Evolutionary conservation across 2,329 filamentous ascomycete genomes (phyloP).

Genomic region (Phyllosticta citrichinensis): DNA sequence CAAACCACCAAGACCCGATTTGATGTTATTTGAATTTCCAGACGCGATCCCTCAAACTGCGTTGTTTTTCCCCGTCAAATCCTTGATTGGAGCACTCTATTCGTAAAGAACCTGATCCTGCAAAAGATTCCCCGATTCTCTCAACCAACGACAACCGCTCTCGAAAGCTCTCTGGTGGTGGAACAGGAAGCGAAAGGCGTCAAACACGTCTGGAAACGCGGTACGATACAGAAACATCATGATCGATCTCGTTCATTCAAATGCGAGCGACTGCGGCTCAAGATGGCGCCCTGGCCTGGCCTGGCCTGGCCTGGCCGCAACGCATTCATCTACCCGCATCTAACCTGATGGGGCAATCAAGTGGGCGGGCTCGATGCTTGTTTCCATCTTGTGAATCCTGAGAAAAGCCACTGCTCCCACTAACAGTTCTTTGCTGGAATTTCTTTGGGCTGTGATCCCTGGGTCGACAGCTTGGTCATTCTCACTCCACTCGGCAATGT

Average conservation of each 20-base stretch:
- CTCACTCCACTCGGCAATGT: neutral
- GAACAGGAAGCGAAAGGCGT: no score
- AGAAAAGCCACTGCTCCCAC: neutral
- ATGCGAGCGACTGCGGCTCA: neutral
- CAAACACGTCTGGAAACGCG: no score
- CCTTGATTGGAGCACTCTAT: no score
- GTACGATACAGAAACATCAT: no score
- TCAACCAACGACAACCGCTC: no score
- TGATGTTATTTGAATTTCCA: neutral
- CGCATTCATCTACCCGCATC: neutral
- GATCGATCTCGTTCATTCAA: neutral
- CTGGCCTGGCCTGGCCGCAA: neutral
- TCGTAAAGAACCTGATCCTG: no score
- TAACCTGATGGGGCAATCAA: neutral
- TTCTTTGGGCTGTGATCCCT: neutral
- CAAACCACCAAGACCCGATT: neutral
- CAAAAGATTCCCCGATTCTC: no score
- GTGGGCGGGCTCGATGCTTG: neutral
- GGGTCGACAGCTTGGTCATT: neutral
- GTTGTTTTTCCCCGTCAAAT: no score
- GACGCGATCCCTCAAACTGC: no score
- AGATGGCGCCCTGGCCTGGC: neutral
- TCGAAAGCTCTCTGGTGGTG: no score
- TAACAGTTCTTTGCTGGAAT: neutral
- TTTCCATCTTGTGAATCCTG: neutral